Evolutionary conservation across 176 grass and related monocot genomes (phyloP), one percentile per base, ranked within the genome.

Genomic region (Juncus effusus): DNA sequence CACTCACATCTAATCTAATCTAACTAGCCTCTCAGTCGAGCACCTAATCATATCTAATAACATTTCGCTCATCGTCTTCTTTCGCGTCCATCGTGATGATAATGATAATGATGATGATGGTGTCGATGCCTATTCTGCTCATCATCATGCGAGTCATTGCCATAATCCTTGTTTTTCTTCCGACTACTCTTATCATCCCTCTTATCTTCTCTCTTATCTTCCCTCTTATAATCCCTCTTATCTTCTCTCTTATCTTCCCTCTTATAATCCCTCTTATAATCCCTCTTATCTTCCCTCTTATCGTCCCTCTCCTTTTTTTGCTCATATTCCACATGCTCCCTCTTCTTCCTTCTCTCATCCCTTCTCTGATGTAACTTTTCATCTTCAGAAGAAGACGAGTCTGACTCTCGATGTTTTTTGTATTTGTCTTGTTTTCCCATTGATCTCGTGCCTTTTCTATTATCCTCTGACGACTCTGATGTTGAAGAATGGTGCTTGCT

Each of bases 301-400:
- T 28, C 19, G 19, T 28, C 56, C 50, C 51, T 56, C 52, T 56
- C 36, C 9, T 10, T 56, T 39, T 55, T 52, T 40, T 9, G 52
- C 12, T 66, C 54, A 41, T 14, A 40, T 68, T 87, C 64, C 8
- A 45, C 49, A 4, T 57, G 50, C 13, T 67, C 61, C 71, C 49
- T 56, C 64, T 74, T 81, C 77, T 82, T 76, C 60, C 55, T 74
- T 67, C 40, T 74, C 36, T 73, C 58, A 16, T 85, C 76, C 16
- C 14, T 67, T 50, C 75, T 79, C 42, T 56, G 51, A 80, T 62
- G 45, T 59, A 55, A 55, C 44, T 74, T 49, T 40, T 53, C 36
- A 47, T 75, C 61, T 63, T 85, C 81, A 78, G 84, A 64, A 7
- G 40, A 72, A n/a, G 62, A 89, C 37, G 60, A 76, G 16, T 76